Percentiles rank a stretch among this genome's conserved stretches.
Conservation (phyloP, 2,329 filamentous ascomycete species). For the Neonectria magnoliae region DNA sequence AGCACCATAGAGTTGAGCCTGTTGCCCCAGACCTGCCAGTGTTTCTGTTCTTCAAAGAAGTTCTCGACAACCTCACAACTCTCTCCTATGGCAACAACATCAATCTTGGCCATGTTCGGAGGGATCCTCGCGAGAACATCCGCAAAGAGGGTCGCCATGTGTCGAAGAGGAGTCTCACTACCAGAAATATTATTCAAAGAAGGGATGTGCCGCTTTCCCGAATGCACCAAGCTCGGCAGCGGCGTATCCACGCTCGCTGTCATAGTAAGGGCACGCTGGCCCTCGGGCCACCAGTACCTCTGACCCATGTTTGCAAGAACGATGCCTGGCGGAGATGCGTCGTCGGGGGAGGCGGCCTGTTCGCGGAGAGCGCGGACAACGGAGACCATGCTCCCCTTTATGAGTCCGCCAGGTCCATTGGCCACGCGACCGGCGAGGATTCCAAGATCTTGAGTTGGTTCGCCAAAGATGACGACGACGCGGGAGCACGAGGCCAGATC, state of each 20-base stretch:
- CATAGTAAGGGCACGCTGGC: constrained; percentile 67
- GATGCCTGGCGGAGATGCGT: constrained; percentile 63
- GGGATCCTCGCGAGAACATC: constrained; percentile 65
- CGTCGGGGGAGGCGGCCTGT: constrained; percentile 47
- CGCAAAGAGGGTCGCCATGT: constrained; percentile 75
- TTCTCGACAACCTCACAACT: constrained; percentile 67
- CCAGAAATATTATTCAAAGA: constrained; percentile 69
- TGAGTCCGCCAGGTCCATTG: constrained; percentile 71
- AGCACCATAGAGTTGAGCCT: constrained; percentile 61
- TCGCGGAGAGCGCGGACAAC: constrained; percentile 62
- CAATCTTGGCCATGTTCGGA: constrained; percentile 63
- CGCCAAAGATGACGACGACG: constrained; percentile 79
- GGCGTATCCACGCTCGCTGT: constrained; percentile 67
- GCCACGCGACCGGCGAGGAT: constrained; percentile 76
- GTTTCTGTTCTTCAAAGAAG: constrained; percentile 67
- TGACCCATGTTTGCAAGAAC: constrained; percentile 83
- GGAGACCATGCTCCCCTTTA: constrained; percentile 75
- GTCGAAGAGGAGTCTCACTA: constrained; percentile 66
- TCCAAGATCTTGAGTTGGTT: constrained; percentile 76
- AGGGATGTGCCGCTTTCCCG: constrained; percentile 60
- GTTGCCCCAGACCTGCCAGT: constrained; percentile 57
- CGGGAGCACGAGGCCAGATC: constrained; percentile 67
- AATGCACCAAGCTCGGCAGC: constrained; percentile 70
- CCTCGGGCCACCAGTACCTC: constrained; percentile 77
- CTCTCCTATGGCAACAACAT: constrained; percentile 77